Evolutionary conservation across 306 rosid genomes (phyloP), one percentile per base, ranked within the genome.

Genomic region (Delonix regia): DNA sequence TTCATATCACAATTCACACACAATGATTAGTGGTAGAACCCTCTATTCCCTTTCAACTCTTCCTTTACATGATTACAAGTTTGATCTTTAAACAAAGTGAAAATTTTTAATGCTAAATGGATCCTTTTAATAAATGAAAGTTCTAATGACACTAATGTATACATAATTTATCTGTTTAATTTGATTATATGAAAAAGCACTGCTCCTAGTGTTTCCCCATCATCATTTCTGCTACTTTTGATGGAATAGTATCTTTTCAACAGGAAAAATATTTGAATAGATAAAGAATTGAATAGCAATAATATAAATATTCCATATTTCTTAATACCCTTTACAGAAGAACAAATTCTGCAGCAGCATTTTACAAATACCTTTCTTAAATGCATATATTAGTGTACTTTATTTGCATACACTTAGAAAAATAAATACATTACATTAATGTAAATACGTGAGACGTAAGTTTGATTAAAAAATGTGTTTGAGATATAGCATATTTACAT

Each of bases 261-360:
- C 25, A 18, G 0, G 24, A 24, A 24, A 34, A 45, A 45, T 45
- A 12, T 2, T 18, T 1, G 14, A 4, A 59, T 27, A 59, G 65
- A 13, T 28, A 25, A 57, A 57, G 9, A 25, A 34, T 13, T 21
- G 4, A 13, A 59, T 59, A 27, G 5, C 36, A 27, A 27, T 14
- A 4, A 27, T 5, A 59, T 27, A 27, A 59, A 27, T 27, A 27
- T 2, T 7, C 16, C 12, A 59, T 56, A 56, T 27, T 11, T 59
- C 27, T 27, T 13, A 11, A 56, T 24, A 56, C 36, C 61, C 55
- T 67, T 49, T 45, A 70, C 51, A 56, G 47, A 34, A 44, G 80
- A 81, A 81, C 63, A 73, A 66, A 74, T 66, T 65, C 80, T 61
- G 14, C 12, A 42, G 16, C 19, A 13, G 66, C 30, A 45, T 66